Base-by-base conservation (phyloP, 441 rosid species). In the Mallotus japonicus region DNA sequence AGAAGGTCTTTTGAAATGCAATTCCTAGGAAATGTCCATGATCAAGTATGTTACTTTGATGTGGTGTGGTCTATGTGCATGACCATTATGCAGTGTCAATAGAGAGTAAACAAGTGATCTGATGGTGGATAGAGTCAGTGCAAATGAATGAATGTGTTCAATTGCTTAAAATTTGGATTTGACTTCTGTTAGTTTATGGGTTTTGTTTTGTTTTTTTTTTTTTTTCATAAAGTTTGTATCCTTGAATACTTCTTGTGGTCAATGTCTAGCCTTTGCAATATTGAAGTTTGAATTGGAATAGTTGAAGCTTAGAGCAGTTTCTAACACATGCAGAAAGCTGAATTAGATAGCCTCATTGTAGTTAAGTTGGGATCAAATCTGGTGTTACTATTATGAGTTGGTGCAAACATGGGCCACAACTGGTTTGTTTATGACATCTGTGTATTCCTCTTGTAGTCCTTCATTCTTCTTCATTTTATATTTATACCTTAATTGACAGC, bases 401-500 rank as follows among this genome's bases (percentile, higher is more conserved):
- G 57, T 34, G 64, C 58, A 55, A 61, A 68, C 28, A 46, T 75
- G 71, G 44, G 60, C 47, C 58, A 57, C 51, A 60, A 70, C 42
- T 69, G 32, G 54, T 65, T 64, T 44, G 58, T 64, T 16, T 75
- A 63, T 79, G 58, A n/a, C 46, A 65, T 46, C 67, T 71, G 55
- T 20, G 20, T 61, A 28, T 28, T 34, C 20, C 17, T 19, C 22
- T 15, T 40, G 4, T 65, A 16, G 46, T n/a, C 69, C 37, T 68
- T 42, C 24, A 4, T 22, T 44, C n/a, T 34, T 67, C 7, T 44
- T 60, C 57, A 10, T 63, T 75, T 55, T 59, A 19, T 65, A 59
- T 67, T 67, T 42, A 55, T 32, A 64, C 46, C 20, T 74, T 37
- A 72, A 65, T 69, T 81, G 79, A 78, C 54, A 58, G 60, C 57